Conservation (phyloP, 805 yeast species). For the Clavispora fructus region DNA sequence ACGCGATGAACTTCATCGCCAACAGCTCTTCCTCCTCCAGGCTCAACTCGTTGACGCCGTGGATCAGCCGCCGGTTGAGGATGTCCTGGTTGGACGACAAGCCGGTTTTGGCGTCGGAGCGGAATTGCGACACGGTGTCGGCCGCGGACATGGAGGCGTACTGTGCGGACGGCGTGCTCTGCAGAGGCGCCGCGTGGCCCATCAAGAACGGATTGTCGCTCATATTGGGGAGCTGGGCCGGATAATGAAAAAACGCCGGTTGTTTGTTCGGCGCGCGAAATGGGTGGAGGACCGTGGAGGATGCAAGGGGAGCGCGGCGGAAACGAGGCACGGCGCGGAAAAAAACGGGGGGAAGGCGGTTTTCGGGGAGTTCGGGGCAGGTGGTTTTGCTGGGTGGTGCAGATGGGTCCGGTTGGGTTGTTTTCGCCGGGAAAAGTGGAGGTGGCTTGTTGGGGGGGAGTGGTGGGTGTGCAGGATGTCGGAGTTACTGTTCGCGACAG, state of each 20-base stretch:
- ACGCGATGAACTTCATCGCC: slow-evolving; percentile 65
- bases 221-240: slow-evolving; percentile 16
- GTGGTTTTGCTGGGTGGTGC: too few species aligned
- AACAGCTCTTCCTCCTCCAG: slow-evolving; percentile 75
- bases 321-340: too few species aligned
- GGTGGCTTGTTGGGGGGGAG: too few species aligned
- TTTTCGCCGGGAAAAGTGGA: too few species aligned
- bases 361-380: too few species aligned
- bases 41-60: slow-evolving; percentile 77
- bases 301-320: too few species aligned
- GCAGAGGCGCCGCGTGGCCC: slow-evolving; percentile 15
- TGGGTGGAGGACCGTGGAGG: neutral
- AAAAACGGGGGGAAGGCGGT: too few species aligned
- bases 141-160: slow-evolving; percentile 59
- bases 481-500: too few species aligned
- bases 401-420: too few species aligned
- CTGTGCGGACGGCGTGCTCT: slow-evolving; percentile 53
- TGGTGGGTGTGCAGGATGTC: too few species aligned
- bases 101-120: slow-evolving; percentile 59
- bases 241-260: neutral
- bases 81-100: slow-evolving; percentile 67
- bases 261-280: neutral
- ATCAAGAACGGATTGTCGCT: slow-evolving; percentile 37
- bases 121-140: slow-evolving; percentile 59
- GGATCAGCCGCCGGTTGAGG: slow-evolving; percentile 59